A percentile compares a stretch with the other conserved stretches of the same genome.
These are phyloP conservation scores for Cichorium intybus DNA, from an alignment of 140 eudicot genomes.

Conservation along the genomic window DNA sequence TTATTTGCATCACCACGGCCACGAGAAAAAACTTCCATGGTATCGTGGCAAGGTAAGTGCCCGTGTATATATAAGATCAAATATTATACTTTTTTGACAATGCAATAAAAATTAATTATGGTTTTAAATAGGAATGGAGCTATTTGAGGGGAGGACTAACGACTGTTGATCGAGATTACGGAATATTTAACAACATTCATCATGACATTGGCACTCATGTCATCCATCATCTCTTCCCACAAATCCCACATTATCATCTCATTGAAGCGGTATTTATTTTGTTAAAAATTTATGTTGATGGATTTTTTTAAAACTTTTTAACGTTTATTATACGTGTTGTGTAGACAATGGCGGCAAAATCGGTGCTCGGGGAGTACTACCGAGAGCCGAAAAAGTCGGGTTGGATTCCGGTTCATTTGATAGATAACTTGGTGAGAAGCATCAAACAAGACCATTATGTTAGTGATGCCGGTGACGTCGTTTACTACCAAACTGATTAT, in stretches of 20 bases:
- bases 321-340: neutral
- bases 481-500: constrained; percentile 67
- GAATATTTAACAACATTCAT: constrained; percentile 69
- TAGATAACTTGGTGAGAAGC: constrained; percentile 48
- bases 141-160: constrained; percentile 84
- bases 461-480: constrained; percentile 64
- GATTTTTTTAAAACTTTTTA: neutral
- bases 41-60: constrained; percentile 76
- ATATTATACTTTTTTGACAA: no score
- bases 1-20: constrained; percentile 84
- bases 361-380: constrained; percentile 67
- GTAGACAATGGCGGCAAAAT: constrained; percentile 74
- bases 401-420: constrained; percentile 59
- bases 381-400: constrained; percentile 79
- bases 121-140: constrained; percentile 67
- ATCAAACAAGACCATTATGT: constrained; percentile 66
- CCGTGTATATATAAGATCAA: no score
- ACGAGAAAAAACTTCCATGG: constrained; percentile 88
- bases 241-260: constrained; percentile 85
- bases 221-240: constrained; percentile 92
- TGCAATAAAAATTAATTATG: no score
- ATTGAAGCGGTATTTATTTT: constrained; percentile 58
- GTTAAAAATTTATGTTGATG: neutral
- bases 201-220: constrained; percentile 95
- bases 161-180: constrained; percentile 83